Evolutionary conservation across 345 rosid genomes (phyloP).

Genomic region (Brassica napus): DNA sequence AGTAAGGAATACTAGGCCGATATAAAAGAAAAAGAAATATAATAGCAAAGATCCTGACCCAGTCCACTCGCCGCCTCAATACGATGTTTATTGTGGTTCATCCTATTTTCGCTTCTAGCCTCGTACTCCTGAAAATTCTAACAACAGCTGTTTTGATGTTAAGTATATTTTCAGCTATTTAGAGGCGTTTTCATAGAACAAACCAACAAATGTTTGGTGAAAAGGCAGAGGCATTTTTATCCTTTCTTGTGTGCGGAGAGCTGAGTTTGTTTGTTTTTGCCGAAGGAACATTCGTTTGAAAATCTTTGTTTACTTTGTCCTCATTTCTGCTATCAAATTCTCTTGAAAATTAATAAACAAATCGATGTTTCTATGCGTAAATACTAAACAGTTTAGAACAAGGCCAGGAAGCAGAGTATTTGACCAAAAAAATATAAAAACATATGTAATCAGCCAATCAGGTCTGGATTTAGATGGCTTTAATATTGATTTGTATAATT

Average conservation of each 20-base stretch:
- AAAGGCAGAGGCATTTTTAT: not conserved
- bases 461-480: slow-evolving; percentile 8
- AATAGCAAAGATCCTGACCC: not conserved
- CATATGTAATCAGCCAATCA: not conserved
- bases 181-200: not conserved
- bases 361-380: not conserved
- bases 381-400: not conserved
- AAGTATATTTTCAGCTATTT: not conserved
- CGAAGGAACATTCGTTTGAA: not conserved
- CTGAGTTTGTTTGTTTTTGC: not conserved
- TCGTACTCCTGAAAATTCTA: not conserved
- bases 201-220: not conserved
- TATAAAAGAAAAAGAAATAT: not conserved
- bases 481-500: not conserved
- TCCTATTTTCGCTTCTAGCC: not conserved
- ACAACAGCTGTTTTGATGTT: slow-evolving; percentile 19
- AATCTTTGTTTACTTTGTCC: not conserved
- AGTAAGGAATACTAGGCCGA: not conserved
- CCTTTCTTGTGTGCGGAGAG: not conserved
- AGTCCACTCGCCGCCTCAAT: not conserved
- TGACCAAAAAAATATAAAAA: not conserved
- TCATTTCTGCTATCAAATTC: not conserved
- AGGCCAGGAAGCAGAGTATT: not conserved
- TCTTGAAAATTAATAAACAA: not conserved
- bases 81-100: not conserved